Conservation (phyloP, 169 alveolate genomes). For the Plasmodium coatneyi region DNA sequence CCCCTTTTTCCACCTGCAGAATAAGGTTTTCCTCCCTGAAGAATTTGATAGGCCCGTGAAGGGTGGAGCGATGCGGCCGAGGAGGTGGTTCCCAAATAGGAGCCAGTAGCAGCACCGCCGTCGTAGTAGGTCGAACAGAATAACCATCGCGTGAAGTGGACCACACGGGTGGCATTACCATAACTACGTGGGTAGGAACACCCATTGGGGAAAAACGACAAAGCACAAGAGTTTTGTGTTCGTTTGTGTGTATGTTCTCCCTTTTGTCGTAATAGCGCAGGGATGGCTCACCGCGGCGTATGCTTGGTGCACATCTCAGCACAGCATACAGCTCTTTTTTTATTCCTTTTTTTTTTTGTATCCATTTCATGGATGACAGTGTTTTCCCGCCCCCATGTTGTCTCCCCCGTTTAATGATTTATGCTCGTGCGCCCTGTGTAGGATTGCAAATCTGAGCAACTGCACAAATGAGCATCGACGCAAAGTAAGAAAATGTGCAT, state of each 20-base stretch:
- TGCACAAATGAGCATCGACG: not conserved
- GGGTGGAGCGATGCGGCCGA: not conserved
- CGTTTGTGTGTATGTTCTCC: not conserved
- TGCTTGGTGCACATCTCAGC: not conserved
- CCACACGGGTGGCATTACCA: not conserved
- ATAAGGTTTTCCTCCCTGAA: constrained; percentile 68
- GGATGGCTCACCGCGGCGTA: not conserved
- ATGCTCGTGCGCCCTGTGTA: not conserved
- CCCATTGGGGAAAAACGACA: not conserved
- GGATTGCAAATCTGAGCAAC: not conserved
- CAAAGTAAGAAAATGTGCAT: not conserved
- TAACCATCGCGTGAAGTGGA: not conserved
- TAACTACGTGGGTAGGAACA: not conserved
- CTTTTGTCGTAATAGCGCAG: not conserved
- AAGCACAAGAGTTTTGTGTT: not conserved
- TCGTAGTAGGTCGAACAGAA: not conserved
- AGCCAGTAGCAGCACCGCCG: not conserved
- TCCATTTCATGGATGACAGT: not conserved
- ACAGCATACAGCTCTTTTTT: not conserved
- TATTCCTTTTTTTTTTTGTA: not conserved
- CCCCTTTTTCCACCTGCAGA: constrained; percentile 9
- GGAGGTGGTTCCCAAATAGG: not conserved
- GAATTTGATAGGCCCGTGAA: constrained; percentile 40
- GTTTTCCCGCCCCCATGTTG: not conserved
- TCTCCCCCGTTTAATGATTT: not conserved